Conservation (phyloP, 768 basidiomycete species). For the Lentinula raphanica region DNA sequence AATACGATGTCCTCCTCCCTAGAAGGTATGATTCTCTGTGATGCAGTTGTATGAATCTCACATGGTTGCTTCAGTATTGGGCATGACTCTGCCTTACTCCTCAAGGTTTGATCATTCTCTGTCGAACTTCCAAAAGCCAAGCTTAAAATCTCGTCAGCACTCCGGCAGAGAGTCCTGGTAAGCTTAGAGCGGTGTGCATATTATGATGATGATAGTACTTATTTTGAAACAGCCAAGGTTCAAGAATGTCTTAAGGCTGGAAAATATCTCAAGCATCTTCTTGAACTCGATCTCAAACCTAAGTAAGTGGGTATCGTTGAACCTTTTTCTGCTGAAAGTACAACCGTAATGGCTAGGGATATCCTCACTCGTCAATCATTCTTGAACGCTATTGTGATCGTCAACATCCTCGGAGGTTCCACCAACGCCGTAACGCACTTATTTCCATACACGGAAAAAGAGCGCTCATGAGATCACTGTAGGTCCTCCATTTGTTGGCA, state of each 20-base stretch:
- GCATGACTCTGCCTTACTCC: slow-evolving; percentile 83
- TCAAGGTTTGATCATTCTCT: slow-evolving; percentile 24
- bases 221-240: slow-evolving; percentile 52
- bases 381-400: slow-evolving; percentile 77
- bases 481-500: slow-evolving; percentile 81
- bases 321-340: not conserved
- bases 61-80: slow-evolving; percentile 44
- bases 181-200: slow-evolving; percentile 4
- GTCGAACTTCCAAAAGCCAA: not conserved
- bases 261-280: slow-evolving; percentile 65
- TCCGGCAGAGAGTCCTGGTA: slow-evolving; percentile 70
- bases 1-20: slow-evolving; percentile 27
- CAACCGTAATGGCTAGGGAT: slow-evolving; percentile 24
- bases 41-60: not conserved
- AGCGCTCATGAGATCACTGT: not conserved
- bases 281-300: slow-evolving; percentile 81
- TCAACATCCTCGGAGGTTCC: slow-evolving; percentile 79
- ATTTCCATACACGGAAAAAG: not conserved
- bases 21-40: not conserved
- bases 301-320: slow-evolving; percentile 29
- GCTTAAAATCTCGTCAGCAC: slow-evolving; percentile 31
- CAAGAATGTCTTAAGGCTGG: slow-evolving; percentile 82
- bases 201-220: not conserved
- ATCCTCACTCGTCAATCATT: slow-evolving; percentile 64
- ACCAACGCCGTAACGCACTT: slow-evolving; percentile 68